These are phyloP conservation scores for Dryas octopetala DNA, from an alignment of 306 rosid genomes.

Conservation along the genomic window DNA sequence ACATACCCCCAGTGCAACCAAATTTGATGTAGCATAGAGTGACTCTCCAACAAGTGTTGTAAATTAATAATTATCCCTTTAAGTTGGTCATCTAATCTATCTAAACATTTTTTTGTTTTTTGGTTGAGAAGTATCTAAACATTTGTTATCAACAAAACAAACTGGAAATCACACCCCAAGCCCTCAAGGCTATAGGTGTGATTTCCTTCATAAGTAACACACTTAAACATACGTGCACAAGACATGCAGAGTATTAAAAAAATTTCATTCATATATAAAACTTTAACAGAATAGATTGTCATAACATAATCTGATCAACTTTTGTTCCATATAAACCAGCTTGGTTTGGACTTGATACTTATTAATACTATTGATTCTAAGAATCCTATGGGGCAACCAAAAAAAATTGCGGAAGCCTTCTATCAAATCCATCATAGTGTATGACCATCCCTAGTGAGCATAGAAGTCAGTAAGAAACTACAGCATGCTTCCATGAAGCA, in stretches of 20 bases:
- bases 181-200: neutral
- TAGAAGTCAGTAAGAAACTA: no score
- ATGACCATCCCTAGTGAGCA: no score
- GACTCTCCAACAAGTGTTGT: conserved; percentile 15
- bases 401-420: no score
- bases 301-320: neutral
- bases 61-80: neutral
- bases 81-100: neutral
- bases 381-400: neutral
- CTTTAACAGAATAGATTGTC: neutral
- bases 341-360: neutral
- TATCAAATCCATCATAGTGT: no score
- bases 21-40: conserved; percentile 33
- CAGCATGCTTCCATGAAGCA: no score
- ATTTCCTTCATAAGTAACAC: no score
- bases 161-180: neutral
- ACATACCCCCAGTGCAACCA: conserved; percentile 43
- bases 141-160: neutral
- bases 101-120: neutral
- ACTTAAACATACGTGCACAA: no score
- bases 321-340: neutral
- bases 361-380: neutral
- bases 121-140: neutral
- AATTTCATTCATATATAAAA: neutral
- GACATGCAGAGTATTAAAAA: neutral